Base-by-base conservation (phyloP, 2,329 filamentous ascomycete species). In the Nothophaeocryptopus gaeumannii region DNA sequence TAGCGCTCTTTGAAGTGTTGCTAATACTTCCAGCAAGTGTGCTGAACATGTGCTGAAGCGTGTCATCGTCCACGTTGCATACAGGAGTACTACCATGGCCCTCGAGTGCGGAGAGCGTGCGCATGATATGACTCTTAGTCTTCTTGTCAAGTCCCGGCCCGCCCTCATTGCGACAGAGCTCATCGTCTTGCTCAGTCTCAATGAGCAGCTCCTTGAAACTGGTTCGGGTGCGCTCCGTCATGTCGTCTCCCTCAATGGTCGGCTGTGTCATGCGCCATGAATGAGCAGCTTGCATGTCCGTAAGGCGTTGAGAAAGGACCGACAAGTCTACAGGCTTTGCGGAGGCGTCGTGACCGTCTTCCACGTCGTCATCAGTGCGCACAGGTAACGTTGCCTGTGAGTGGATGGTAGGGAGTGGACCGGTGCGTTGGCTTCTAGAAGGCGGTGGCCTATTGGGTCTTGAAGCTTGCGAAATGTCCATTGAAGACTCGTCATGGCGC, bases 381-480 rank as follows among this genome's bases (percentile, higher is more conserved):
- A 51, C 26, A 5, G 58, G 51, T 14, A 64, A 49, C 2, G 50
- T 32, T 11, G 55, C 52, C 33, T 63, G 55, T 13, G 59, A 63
- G 7, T 54, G 60, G n/a, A 63, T 64, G 5, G 61, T 60, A 44
- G 56, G 53, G 7, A 64, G 58, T 10, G 58, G 53, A 11, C 40
- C 55, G 11, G 60, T 59, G 50, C 53, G 62, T 2, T 53, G 61
- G 39, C 60, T 65, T 34, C 48, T 60, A 1, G 63, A 59, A 12
- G 63, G 62, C 32, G 47, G 47, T 1, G 38, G 29, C 41, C 47
- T 50, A 32, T 39, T 31, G 11, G 42, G 31, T 34, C 20, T 16
- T 26, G 20, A 26, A 26, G 20, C 4, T 3, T 7, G 20, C 11
- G 40, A 44, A 3, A 46, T 39, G 29, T 45, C 36, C 12, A 43